These are phyloP conservation scores for Vararia minispora DNA, from an alignment of 768 basidiomycete genomes.

Conservation along the genomic window DNA sequence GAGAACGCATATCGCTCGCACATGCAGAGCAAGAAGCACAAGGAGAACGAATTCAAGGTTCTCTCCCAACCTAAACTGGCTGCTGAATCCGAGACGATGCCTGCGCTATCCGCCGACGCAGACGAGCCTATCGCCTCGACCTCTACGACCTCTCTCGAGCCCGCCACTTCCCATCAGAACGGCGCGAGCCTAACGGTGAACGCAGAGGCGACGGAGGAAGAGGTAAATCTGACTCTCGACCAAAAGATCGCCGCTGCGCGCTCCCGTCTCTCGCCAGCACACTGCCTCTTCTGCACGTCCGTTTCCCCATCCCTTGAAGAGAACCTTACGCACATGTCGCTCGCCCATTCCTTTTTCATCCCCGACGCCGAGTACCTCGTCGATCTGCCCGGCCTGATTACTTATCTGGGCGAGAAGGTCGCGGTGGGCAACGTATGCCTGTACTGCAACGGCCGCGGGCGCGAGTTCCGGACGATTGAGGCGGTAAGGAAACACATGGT, in stretches of 20 bases:
- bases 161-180: conserved; percentile 4
- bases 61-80: conserved; percentile 16
- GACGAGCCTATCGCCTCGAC: neutral
- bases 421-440: conserved; percentile 90
- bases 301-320: conserved; percentile 40
- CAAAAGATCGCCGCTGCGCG: conserved; percentile 65
- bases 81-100: conserved; percentile 2
- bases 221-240: conserved; percentile 48
- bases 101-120: neutral
- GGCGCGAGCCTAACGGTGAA: conserved; percentile 20
- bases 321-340: conserved; percentile 82
- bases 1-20: conserved; percentile 88
- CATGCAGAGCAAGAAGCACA: conserved; percentile 81
- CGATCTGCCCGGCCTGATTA: conserved; percentile 71
- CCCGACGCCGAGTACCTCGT: conserved; percentile 88
- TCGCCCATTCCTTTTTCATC: conserved; percentile 85
- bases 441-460: conserved; percentile 73
- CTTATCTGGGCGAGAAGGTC: conserved; percentile 87
- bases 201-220: conserved; percentile 33
- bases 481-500: conserved; percentile 93
- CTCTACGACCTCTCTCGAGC: neutral
- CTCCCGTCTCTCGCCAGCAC: conserved; percentile 42
- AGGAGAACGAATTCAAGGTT: conserved; percentile 55
- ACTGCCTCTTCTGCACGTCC: conserved; percentile 82
- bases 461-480: conserved; percentile 74